Conservation (phyloP, 805 yeast genomes). For the Blastobotrys chiropterorum region DNA sequence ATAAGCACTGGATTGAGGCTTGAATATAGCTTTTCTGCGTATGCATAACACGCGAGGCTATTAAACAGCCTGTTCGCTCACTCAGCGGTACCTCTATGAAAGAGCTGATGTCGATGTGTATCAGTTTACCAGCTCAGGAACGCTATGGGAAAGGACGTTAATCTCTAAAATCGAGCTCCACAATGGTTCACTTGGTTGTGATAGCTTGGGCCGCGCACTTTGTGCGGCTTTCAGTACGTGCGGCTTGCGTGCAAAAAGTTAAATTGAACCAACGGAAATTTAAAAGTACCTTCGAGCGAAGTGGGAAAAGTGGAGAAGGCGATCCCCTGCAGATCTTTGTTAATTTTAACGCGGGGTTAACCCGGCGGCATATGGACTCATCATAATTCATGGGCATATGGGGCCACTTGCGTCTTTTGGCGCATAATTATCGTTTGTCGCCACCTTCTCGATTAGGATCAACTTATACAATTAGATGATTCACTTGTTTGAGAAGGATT, state of each 20-base stretch:
- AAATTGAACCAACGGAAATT: background rate
- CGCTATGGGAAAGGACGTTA: no score
- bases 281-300: background rate
- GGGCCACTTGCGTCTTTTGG: background rate
- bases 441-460: background rate
- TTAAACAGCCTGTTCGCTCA: no score
- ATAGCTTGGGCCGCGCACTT: background rate
- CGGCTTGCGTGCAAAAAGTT: background rate
- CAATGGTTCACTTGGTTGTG: background rate
- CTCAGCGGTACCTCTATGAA: no score
- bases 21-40: no score
- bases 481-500: no score
- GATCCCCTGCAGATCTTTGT: background rate
- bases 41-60: no score
- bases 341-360: no score
- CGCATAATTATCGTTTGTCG: background rate
- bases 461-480: no score
- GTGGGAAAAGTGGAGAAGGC: background rate
- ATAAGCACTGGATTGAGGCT: no score
- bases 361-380: no score
- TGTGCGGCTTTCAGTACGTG: background rate
- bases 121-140: no score
- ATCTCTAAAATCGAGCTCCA: background rate
- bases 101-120: no score
- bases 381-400: background rate